Percentiles rank a stretch among this genome's conserved stretches.
phyloP scores from a whole-genome alignment of 2,329 filamentous ascomycete species.

The Aspergillus ruber region DNA sequence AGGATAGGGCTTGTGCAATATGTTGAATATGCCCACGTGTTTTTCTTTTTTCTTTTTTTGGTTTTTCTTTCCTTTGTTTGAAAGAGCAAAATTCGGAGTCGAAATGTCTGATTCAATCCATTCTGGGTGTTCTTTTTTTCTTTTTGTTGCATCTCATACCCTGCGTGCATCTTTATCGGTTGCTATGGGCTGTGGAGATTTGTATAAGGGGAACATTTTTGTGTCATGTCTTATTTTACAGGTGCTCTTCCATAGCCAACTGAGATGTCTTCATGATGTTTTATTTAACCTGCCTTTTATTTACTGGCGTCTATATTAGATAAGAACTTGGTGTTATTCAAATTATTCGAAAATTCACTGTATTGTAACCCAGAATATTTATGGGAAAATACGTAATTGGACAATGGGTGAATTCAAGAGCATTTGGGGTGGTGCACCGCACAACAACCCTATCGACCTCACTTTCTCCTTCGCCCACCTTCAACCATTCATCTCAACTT shows the following conservation, averaged over 20 bases:
- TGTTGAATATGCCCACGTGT: constrained; percentile 3
- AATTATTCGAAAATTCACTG: neutral
- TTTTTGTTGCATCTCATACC: constrained; percentile 21
- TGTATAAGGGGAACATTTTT: constrained; percentile 10
- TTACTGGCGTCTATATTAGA: neutral
- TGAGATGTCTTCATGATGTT: neutral
- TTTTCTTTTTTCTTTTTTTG: neutral
- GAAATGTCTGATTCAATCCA: neutral
- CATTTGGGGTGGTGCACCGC: too few relatives aligned
- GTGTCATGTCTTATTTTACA: constrained; percentile 16
- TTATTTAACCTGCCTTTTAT: constrained; percentile 2
- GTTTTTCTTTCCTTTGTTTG: constrained; percentile 2
- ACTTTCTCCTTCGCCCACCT: too few relatives aligned
- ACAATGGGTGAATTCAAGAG: too few relatives aligned
- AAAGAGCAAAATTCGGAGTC: constrained; percentile 1
- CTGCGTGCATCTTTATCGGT: constrained; percentile 21
- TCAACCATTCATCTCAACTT: too few relatives aligned
- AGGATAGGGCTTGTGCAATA: constrained; percentile 13
- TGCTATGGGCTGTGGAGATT: constrained; percentile 22
- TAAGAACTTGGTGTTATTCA: too few relatives aligned
- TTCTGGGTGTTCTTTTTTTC: constrained; percentile 3
- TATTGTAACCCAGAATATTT: too few relatives aligned
- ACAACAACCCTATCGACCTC: too few relatives aligned
- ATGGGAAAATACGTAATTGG: too few relatives aligned
- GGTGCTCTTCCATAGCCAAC: constrained; percentile 4